phyloP scores from a whole-genome alignment of 495 filamentous ascomycete species.

The Penicillium mononematosum region DNA sequence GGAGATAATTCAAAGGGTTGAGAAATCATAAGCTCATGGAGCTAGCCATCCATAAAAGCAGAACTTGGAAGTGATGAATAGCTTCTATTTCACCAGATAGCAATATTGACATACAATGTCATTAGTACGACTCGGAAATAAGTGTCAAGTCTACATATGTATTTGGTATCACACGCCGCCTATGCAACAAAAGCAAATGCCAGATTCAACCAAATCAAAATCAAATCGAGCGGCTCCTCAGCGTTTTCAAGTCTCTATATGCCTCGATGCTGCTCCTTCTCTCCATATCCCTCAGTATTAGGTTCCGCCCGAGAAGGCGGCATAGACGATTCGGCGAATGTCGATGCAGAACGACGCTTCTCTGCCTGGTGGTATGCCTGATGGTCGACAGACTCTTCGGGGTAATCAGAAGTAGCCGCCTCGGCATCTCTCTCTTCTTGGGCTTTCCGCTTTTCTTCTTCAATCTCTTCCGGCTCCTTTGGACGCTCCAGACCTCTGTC shows the following conservation, averaged over 20 bases:
- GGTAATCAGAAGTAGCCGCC: slow-evolving; percentile 12
- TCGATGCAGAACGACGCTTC: slow-evolving; percentile 22
- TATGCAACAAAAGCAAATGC: slow-evolving; percentile 9
- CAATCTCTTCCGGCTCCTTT: slow-evolving; percentile 46
- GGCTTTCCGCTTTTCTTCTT: slow-evolving; percentile 28
- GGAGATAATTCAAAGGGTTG: background rate
- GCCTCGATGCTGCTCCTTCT: slow-evolving; percentile 6
- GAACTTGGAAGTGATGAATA: background rate
- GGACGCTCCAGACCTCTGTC: slow-evolving; percentile 53
- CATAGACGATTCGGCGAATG: slow-evolving; percentile 25
- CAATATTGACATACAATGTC: background rate
- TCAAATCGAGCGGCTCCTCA: background rate
- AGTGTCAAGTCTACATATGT: background rate
- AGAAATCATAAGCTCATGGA: background rate
- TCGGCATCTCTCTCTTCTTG: slow-evolving; percentile 25
- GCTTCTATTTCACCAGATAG: background rate
- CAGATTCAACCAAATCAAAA: background rate
- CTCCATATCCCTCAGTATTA: background rate
- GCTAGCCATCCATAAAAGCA: background rate
- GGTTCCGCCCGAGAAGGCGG: slow-evolving; percentile 18
- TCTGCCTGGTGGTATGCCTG: slow-evolving; percentile 4
- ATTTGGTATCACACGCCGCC: slow-evolving; percentile 21
- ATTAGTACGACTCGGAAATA: background rate
- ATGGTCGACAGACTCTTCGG: slow-evolving; percentile 1
- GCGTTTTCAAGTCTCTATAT: background rate